Base-by-base conservation (phyloP, 2,329 filamentous ascomycete genomes). In the Aureobasidium sp. region DNA sequence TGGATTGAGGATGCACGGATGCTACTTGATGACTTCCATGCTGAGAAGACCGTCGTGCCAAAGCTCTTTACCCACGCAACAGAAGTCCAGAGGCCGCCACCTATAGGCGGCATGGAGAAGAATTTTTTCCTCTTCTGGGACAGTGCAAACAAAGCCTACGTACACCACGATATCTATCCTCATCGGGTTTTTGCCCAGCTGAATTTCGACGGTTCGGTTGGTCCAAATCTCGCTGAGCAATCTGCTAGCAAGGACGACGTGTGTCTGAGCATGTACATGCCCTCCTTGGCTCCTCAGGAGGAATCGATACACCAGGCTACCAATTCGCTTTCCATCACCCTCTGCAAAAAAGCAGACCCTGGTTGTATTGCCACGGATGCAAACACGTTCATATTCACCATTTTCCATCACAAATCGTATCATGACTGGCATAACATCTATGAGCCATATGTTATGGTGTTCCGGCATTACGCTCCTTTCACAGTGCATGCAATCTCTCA, bases 111-210 rank as follows among this genome's bases (percentile, higher is more conserved):
- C 0, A 66, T 85, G 30, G 83, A 86, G 71, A 86, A 86, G 77
- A 86, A 86, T 66, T 86, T 78, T 75, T 86, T 86, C 65, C 63
- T 82, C 2, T 86, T 86, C 72, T 86, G 83, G 83, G 82, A 84
- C 64, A 62, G 63, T 0, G 62, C 72, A 0, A 77, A 75, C 5
- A 68, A 75, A 25, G 70, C 77, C 55, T 83, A 83, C 67, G 74
- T 76, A 1, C 83, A 86, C 67, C 78, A 84, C 68, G 81, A 85
- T 64, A 67, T 84, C 2, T 65, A 68, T 0, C 83, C 82, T 0
- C 72, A 72, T 21, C 79, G 83, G 0, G 73, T 72, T 0, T 85
- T 84, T 65, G 76, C 82, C 0, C 71, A 73, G 42, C 67, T 84
- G 10, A 66, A 68, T 3, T 41, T 63, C 1, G 77, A 81, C 64